Evolutionary conservation across 225 moss, liverwort and hornwort species (phyloP).

Genomic region (Sphagnum contortum): DNA sequence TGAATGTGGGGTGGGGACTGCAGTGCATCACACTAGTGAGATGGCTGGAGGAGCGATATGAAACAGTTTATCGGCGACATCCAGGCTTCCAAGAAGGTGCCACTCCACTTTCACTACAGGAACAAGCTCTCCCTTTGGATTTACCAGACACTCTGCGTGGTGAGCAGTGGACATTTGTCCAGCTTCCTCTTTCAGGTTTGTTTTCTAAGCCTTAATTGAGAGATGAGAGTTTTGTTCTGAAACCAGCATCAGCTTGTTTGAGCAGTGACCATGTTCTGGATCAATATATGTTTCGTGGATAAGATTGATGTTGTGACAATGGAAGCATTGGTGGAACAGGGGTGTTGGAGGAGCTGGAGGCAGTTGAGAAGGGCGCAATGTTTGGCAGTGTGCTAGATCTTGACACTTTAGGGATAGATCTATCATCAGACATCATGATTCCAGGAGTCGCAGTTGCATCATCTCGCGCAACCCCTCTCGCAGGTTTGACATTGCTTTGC

Average conservation of each 20-base stretch:
- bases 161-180: constrained; percentile 97
- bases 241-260: no score
- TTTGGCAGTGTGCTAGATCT: constrained; percentile 79
- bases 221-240: no score
- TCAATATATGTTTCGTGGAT: no score
- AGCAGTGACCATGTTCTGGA: no score
- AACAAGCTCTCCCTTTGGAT: constrained; percentile 76
- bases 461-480: constrained; percentile 76
- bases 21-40: constrained; percentile 51
- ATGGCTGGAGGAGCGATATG: constrained; percentile 52
- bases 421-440: constrained; percentile 64
- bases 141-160: constrained; percentile 86
- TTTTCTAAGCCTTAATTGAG: not conserved
- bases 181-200: constrained; percentile 72
- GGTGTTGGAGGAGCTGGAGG: constrained; percentile 77
- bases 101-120: constrained; percentile 63
- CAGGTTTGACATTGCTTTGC: constrained; percentile 35
- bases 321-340: constrained; percentile 17
- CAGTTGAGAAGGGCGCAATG: constrained; percentile 65
- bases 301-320: no score
- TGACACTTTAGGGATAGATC: constrained; percentile 55
- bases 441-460: constrained; percentile 97
- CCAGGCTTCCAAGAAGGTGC: constrained; percentile 83
- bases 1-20: not conserved
- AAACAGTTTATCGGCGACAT: constrained; percentile 54